These are phyloP conservation scores for Ceratocystis lukuohia DNA, from an alignment of 2,329 filamentous ascomycete species.

Conservation along the genomic window DNA sequence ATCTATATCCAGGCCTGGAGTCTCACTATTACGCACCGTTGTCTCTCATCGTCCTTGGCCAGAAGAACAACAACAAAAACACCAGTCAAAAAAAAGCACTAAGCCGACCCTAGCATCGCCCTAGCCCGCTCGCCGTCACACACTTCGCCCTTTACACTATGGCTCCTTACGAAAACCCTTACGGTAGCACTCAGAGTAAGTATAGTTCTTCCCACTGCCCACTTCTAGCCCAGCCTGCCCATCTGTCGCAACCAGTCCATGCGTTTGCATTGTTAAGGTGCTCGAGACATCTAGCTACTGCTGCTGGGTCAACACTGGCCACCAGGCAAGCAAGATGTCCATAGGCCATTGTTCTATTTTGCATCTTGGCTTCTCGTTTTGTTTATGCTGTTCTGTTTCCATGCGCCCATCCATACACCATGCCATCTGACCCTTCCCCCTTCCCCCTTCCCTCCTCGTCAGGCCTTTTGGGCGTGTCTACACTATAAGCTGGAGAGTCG, in stretches of 20 bases:
- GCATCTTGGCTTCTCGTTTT: background rate
- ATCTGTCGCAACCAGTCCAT: background rate
- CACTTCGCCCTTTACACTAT: background rate
- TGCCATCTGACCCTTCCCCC: too few species aligned
- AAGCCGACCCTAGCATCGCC: background rate
- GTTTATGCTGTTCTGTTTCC: background rate
- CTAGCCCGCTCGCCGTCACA: background rate
- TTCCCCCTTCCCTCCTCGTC: too few species aligned
- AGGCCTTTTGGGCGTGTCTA: too few species aligned
- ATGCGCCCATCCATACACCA: background rate
- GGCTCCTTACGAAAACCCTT: background rate
- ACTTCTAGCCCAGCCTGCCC: background rate
- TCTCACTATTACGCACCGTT: too few species aligned
- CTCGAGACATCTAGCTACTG: background rate
- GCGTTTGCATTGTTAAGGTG: background rate
- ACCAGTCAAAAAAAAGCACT: too few species aligned
- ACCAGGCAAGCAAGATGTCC: background rate
- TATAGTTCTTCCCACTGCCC: background rate
- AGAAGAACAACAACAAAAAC: too few species aligned
- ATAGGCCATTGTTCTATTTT: background rate
- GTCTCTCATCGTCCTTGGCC: too few species aligned
- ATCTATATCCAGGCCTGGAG: background rate
- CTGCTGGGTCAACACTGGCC: background rate
- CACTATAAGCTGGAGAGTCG: too few species aligned
- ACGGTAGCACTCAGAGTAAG: constrained; percentile 7